Percentiles rank a stretch among this genome's conserved stretches.
Conservation (phyloP, 306 rosid genomes). For the Quercus alba region DNA sequence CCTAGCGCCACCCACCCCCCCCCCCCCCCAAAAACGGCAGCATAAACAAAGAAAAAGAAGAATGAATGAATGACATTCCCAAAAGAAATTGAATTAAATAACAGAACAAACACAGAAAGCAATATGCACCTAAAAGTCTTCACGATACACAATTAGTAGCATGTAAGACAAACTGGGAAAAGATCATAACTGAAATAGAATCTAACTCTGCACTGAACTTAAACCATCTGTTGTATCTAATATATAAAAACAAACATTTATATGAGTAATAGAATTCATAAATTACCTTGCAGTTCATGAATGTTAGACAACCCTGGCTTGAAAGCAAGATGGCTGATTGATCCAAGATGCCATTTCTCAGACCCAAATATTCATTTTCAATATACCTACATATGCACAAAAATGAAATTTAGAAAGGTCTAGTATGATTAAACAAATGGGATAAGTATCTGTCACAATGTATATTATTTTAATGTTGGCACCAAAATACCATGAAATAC, state of each 20-base stretch:
- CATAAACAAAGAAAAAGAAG: not conserved
- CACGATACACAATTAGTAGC: not conserved
- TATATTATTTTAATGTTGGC: constrained; percentile 12
- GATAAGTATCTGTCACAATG: constrained; percentile 1
- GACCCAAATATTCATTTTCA: constrained; percentile 92
- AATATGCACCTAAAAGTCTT: not conserved
- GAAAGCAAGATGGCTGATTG: constrained; percentile 97
- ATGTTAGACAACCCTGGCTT: constrained; percentile 70
- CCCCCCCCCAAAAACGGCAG: too few relatives aligned
- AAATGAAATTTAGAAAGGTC: constrained; percentile 6
- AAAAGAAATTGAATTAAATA: not conserved
- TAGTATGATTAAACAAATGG: constrained; percentile 12
- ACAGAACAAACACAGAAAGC: not conserved
- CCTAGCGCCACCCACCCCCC: too few relatives aligned
- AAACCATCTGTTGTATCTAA: constrained; percentile 1
- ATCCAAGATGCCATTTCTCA: constrained; percentile 95
- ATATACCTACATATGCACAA: constrained; percentile 56
- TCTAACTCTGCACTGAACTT: constrained; percentile 4
- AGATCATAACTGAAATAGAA: constrained; percentile 18
- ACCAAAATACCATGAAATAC: not conserved
- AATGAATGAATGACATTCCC: not conserved
- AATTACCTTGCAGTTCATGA: constrained; percentile 97
- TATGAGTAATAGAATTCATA: constrained; percentile 8
- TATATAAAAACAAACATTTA: not conserved
- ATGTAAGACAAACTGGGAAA: constrained; percentile 13